phyloP scores from a whole-genome alignment of 768 basidiomycete species.

The Psilocybe tampanensis region DNA sequence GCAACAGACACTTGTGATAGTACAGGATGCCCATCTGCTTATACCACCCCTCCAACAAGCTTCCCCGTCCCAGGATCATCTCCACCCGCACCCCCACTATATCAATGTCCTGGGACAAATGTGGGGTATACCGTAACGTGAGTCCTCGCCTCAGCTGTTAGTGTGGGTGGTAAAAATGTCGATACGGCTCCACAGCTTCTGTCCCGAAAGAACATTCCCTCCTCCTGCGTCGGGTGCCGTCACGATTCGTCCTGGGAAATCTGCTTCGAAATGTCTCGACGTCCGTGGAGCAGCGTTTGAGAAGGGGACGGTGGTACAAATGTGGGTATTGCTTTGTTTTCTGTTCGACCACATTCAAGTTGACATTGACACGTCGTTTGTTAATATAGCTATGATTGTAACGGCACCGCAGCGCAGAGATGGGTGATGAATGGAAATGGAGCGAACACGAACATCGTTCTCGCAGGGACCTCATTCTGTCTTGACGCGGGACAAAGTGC shows the following conservation, averaged over 20 bases:
- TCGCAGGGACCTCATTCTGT: slow-evolving; percentile 24
- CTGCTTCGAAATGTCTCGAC: slow-evolving; percentile 28
- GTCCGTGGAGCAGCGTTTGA: slow-evolving; percentile 22
- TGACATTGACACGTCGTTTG: too few species aligned
- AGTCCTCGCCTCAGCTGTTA: neutral
- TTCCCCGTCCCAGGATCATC: slow-evolving; percentile 22
- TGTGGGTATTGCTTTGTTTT: slow-evolving; percentile 25
- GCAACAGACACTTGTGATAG: slow-evolving; percentile 20
- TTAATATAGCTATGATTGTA: slow-evolving; percentile 33
- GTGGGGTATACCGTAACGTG: slow-evolving; percentile 27
- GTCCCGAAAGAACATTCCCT: slow-evolving; percentile 13
- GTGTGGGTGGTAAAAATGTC: neutral
- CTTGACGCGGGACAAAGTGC: slow-evolving; percentile 27
- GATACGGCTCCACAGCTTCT: slow-evolving; percentile 7
- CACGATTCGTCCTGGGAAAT: slow-evolving; percentile 23
- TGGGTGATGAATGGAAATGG: slow-evolving; percentile 22
- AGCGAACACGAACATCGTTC: slow-evolving; percentile 12
- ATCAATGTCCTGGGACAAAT: slow-evolving; percentile 19
- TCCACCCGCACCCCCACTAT: slow-evolving; percentile 21
- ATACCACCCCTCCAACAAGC: slow-evolving; percentile 18
- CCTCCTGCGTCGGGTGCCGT: slow-evolving; percentile 13
- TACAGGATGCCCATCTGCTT: slow-evolving; percentile 20
- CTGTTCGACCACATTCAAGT: too few species aligned
- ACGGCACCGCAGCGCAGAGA: slow-evolving; percentile 24
- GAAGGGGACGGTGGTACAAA: slow-evolving; percentile 29